Evolutionary conservation across 192 early-diverging fungal genomes (phyloP), one percentile per base, ranked within the genome.

Genomic region (Coemansia sp.): DNA sequence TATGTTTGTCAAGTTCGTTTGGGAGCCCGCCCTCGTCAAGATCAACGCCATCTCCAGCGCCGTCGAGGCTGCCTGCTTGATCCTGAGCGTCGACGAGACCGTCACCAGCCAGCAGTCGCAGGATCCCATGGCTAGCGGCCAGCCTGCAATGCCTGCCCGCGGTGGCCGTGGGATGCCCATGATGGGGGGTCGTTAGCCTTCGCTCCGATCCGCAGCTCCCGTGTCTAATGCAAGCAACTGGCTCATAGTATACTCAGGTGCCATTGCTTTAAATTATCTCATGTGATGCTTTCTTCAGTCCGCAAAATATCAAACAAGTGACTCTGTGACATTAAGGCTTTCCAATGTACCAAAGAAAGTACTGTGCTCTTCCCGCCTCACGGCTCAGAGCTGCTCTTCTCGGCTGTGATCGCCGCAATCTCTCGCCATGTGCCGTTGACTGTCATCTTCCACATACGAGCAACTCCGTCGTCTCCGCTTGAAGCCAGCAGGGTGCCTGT

Each of bases 11-110:
- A 86, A 89, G 54, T 98, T 97, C 75, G 95, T 98, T 10, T 99
- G 97, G 97, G 95, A 98, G 84, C 95, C 95, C 6, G 90, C 95
- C 38, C 86, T 98, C 52, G 95, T 99, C 74, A 99, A 99, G 86
- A 94, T 88, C 68, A 99, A 98, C 79, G 89, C 91, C 68, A 89
- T 99, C 64, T 81, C 93, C 29, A 89, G 94, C 50, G 95, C 97
- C 30, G 86, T 91, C 29, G 97, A 98, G 75, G 97, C 97, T 23
- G 97, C 95, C 3, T 97, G 94, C 65, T 77, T 98, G 81, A 90
- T 98, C 53, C 83, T 98, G 50, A 92, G 90, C 50, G 94, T 98
- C 14, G 97, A 98, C 79, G 97, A 98, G 78, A 98, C 97, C 44
- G 87, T 98, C 48, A 94, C 91, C 75, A 98, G 92, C 74, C 89